Percentiles rank a stretch among this genome's conserved stretches.
Evolutionary conservation across 345 rosid species (phyloP).

Genomic region (Lumnitzera littorea): DNA sequence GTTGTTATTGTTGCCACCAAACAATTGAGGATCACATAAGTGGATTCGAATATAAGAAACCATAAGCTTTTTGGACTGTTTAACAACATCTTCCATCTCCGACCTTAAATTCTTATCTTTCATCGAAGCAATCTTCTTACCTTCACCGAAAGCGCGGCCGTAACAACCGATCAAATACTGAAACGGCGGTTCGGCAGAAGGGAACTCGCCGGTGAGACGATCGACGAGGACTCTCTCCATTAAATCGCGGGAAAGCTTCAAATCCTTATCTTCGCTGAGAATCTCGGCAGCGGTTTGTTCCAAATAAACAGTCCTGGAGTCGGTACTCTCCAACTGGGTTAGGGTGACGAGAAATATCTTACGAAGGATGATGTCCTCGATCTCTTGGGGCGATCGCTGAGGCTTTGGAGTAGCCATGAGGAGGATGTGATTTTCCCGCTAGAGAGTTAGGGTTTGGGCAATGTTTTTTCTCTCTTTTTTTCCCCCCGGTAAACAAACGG

Average conservation of each 20-base stretch:
- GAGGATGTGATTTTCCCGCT: background rate
- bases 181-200: constrained; percentile 50
- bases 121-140: constrained; percentile 71
- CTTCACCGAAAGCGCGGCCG: constrained; percentile 72
- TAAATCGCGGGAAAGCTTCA: constrained; percentile 61
- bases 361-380: constrained; percentile 86
- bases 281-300: constrained; percentile 89
- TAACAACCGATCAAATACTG: constrained; percentile 69
- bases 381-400: constrained; percentile 61
- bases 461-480: background rate
- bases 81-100: constrained; percentile 58
- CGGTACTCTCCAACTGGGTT: constrained; percentile 28
- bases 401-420: constrained; percentile 56
- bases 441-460: constrained; percentile 2
- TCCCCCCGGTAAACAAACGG: background rate
- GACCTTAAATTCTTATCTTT: constrained; percentile 63
- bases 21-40: constrained; percentile 68
- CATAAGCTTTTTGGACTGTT: constrained; percentile 55
- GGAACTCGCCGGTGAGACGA: constrained; percentile 69
- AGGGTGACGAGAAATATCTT: constrained; percentile 69
- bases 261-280: constrained; percentile 78
- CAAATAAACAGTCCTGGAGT: constrained; percentile 53
- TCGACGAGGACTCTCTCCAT: constrained; percentile 76
- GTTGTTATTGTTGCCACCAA: constrained; percentile 17
- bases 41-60: constrained; percentile 78